Evolutionary conservation across 768 basidiomycete species (phyloP).

Genomic region (Macrolepiota dolichaula): DNA sequence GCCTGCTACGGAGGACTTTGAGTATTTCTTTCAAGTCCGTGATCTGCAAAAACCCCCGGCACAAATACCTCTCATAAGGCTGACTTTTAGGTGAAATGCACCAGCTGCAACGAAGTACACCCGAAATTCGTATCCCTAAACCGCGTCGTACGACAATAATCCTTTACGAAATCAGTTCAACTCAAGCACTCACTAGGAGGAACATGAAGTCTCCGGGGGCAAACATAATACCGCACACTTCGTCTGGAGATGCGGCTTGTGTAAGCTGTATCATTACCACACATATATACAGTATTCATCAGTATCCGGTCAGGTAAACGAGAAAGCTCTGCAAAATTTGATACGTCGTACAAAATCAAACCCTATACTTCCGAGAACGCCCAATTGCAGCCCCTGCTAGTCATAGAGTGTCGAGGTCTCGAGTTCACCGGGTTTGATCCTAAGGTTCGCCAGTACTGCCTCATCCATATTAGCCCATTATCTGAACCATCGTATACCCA

Average conservation of each 20-base stretch:
- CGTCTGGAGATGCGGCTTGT: conserved; percentile 76
- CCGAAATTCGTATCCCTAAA: conserved; percentile 72
- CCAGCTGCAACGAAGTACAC: conserved; percentile 73
- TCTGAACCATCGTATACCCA: conserved; percentile 22
- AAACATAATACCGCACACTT: conserved; percentile 73
- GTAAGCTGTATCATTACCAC: conserved; percentile 27
- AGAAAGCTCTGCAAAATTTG: conserved; percentile 81
- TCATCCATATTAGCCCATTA: not conserved
- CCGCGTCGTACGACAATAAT: conserved; percentile 44
- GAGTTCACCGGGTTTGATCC: conserved; percentile 82
- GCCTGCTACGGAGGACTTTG: conserved; percentile 66
- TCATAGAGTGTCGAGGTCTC: conserved; percentile 82
- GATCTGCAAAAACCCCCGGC: not conserved
- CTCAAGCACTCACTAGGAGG: conserved; percentile 43
- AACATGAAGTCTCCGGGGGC: conserved; percentile 58
- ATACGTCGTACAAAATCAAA: conserved; percentile 40
- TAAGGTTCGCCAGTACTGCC: conserved; percentile 37
- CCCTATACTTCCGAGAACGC: conserved; percentile 63
- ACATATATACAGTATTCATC: not conserved
- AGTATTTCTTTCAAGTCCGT: conserved; percentile 77
- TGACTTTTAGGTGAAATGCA: conserved; percentile 69
- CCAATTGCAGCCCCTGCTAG: conserved; percentile 60
- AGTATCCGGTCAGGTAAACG: conserved; percentile 49
- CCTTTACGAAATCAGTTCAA: not conserved
- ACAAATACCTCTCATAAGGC: conserved; percentile 18